Conservation (phyloP, 768 basidiomycete genomes). For the Boletus coccyginus region DNA sequence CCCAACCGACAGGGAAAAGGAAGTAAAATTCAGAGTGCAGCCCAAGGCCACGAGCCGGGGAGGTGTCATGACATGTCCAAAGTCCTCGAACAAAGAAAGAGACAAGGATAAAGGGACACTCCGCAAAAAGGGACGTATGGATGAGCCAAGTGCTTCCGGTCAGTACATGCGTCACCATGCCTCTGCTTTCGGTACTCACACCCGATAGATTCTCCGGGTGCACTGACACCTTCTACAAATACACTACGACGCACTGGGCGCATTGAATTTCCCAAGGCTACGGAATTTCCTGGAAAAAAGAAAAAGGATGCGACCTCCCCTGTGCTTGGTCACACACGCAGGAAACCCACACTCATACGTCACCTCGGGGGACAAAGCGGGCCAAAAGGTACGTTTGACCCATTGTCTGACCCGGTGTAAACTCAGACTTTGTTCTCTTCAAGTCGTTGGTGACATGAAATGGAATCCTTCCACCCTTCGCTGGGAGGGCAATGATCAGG, state of each 20-base stretch:
- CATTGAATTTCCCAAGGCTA: conserved; percentile 50
- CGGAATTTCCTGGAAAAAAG: conserved; percentile 46
- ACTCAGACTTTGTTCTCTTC: conserved; percentile 15
- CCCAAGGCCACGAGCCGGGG: conserved; percentile 64
- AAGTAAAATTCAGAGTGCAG: conserved; percentile 69
- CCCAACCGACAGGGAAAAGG: conserved; percentile 80
- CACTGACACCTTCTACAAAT: conserved; percentile 46
- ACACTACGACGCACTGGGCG: conserved; percentile 56
- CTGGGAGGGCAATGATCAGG: conserved; percentile 98
- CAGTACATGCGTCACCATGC: conserved; percentile 17
- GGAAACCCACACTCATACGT: conserved; percentile 86
- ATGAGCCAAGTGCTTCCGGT: conserved; percentile 44
- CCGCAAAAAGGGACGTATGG: conserved; percentile 54
- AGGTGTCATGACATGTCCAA: conserved; percentile 47
- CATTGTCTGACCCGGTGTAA: conserved; percentile 1
- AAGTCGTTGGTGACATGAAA: conserved; percentile 94
- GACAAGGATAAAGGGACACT: conserved; percentile 53
- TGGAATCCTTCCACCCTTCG: conserved; percentile 90
- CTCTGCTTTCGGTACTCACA: background rate
- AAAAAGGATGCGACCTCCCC: conserved; percentile 52
- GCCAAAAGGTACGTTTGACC: conserved; percentile 63
- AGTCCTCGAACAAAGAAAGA: conserved; percentile 38
- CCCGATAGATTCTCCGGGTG: conserved; percentile 19
- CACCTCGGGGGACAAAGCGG: conserved; percentile 67
- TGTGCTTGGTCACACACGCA: conserved; percentile 44